A percentile compares a stretch with the other conserved stretches of the same genome.
Conservation (phyloP, 1,284 basidiomycete genomes). For the Moniliella sp. region DNA sequence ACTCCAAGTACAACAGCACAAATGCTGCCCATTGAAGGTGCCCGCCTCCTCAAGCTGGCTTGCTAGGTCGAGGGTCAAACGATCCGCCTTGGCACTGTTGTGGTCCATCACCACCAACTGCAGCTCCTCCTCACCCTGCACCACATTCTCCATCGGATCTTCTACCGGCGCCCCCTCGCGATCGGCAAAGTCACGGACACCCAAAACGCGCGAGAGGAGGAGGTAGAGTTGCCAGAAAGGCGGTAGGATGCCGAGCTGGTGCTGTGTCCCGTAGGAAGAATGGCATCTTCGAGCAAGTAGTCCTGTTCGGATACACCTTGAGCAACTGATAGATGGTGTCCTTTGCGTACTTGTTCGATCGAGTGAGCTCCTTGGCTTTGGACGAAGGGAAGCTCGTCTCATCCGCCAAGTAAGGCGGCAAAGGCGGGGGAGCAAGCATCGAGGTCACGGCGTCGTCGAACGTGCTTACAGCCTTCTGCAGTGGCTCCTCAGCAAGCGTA, state of each 20-base stretch:
- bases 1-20: conserved; percentile 68
- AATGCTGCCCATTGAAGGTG: conserved; percentile 69
- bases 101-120: conserved; percentile 5
- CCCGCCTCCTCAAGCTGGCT: conserved; percentile 61
- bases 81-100: conserved; percentile 49
- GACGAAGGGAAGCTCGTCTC: no score
- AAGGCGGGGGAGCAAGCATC: conserved; percentile 26
- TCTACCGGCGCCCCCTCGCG: conserved; percentile 45
- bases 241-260: conserved; percentile 57
- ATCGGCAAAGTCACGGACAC: conserved; percentile 64
- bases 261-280: conserved; percentile 51
- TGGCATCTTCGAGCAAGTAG: conserved; percentile 38
- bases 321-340: conserved; percentile 71
- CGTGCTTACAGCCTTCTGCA: conserved; percentile 48
- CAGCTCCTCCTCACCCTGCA: no score
- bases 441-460: conserved; percentile 40
- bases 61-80: conserved; percentile 62
- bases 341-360: no score
- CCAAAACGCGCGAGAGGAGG: conserved; percentile 58
- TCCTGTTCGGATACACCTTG: conserved; percentile 45
- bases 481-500: conserved; percentile 49
- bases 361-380: conserved; percentile 12
- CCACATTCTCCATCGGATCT: no score
- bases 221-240: conserved; percentile 84
- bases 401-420: conserved; percentile 25